Conservation (phyloP, 495 filamentous ascomycete species). For the Podospora conica region DNA sequence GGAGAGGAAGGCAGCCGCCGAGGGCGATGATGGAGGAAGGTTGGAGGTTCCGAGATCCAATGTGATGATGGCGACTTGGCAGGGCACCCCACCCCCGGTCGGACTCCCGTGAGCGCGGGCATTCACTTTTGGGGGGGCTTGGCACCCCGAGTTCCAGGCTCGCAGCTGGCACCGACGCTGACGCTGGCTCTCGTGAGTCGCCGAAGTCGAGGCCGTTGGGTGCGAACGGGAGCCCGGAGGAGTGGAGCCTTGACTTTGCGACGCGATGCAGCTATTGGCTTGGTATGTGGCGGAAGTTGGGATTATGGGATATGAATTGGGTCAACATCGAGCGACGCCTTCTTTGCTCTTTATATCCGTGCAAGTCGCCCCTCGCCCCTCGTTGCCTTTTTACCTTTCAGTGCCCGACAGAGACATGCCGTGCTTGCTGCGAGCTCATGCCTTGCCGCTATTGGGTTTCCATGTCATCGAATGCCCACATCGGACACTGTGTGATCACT, state of each 20-base stretch:
- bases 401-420: background rate
- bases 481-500: too few relatives aligned
- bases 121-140: background rate
- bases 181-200: too few relatives aligned
- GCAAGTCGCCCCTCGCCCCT: background rate
- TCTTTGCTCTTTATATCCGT: too few relatives aligned
- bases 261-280: too few relatives aligned
- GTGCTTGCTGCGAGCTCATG: too few relatives aligned
- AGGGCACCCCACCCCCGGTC: background rate
- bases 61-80: conserved; percentile 3
- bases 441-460: background rate
- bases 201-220: too few relatives aligned
- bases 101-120: background rate
- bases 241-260: too few relatives aligned
- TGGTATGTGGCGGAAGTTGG: background rate
- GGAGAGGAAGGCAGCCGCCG: background rate
- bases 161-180: background rate
- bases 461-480: too few relatives aligned
- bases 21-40: background rate
- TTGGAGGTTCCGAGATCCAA: background rate
- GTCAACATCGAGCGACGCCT: background rate
- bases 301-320: background rate
- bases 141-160: background rate
- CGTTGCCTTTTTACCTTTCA: too few relatives aligned
- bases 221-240: too few relatives aligned